phyloP scores from a whole-genome alignment of 2,329 filamentous ascomycete genomes.

The Fusarium nanum region DNA sequence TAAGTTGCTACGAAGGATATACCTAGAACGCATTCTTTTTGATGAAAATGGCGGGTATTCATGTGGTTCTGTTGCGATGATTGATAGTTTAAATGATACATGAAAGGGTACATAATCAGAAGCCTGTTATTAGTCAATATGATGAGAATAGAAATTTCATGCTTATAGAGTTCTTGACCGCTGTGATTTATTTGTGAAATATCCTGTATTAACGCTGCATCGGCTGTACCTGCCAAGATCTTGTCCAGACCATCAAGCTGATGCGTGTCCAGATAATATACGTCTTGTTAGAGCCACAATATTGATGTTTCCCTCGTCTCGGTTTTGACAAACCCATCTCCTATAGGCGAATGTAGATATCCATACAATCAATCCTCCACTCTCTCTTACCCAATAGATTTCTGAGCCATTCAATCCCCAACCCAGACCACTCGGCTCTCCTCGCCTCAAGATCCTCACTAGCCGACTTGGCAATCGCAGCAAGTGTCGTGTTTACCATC shows the following conservation, averaged over 20 bases:
- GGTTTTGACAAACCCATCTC: conserved; percentile 1
- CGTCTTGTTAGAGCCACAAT: conserved; percentile 9
- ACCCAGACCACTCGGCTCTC: conserved; percentile 75
- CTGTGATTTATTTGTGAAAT: conserved; percentile 1
- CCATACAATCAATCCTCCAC: conserved; percentile 91
- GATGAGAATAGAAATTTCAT: conserved; percentile 39
- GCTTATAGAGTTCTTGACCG: not conserved
- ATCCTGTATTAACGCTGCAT: conserved; percentile 14
- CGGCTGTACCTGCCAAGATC: not conserved
- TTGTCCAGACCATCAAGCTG: not conserved
- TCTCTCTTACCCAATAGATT: conserved; percentile 84
- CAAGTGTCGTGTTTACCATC: conserved; percentile 76
- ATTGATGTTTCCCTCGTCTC: not conserved
- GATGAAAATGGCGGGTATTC: conserved; percentile 35
- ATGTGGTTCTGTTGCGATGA: conserved; percentile 30
- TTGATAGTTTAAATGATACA: conserved; percentile 41
- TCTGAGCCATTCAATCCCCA: conserved; percentile 87
- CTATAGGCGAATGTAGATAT: conserved; percentile 83
- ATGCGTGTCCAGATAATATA: conserved; percentile 13
- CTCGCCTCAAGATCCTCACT: conserved; percentile 69
- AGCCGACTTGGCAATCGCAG: conserved; percentile 73
- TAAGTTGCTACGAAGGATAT: conserved; percentile 46
- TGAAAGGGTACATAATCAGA: conserved; percentile 41
- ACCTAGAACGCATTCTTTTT: conserved; percentile 43
- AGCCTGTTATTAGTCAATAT: conserved; percentile 30